phyloP scores from a whole-genome alignment of 2,329 filamentous ascomycete species.

The Thelonectria blattea region DNA sequence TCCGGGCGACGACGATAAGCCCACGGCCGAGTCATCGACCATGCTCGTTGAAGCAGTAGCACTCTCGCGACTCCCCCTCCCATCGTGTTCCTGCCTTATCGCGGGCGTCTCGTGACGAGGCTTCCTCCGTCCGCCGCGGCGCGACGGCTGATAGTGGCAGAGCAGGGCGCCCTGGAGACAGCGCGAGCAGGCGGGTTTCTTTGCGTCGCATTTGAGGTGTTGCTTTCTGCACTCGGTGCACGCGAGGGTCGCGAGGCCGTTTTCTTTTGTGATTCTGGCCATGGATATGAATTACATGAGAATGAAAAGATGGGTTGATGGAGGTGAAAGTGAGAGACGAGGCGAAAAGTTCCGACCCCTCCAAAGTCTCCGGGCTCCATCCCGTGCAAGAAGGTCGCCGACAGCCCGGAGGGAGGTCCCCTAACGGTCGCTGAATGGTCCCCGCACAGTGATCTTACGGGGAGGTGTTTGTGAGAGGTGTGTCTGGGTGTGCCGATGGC shows the following conservation, averaged over 20 bases:
- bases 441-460: background rate
- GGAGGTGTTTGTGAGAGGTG: too few species aligned
- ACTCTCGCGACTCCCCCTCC: background rate
- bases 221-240: conserved; percentile 33
- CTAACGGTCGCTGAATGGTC: too few species aligned
- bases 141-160: conserved; percentile 33
- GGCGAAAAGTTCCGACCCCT: background rate
- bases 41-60: background rate
- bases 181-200: conserved; percentile 29
- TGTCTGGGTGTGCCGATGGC: too few species aligned
- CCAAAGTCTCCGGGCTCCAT: background rate
- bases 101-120: conserved; percentile 1
- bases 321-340: background rate
- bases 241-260: conserved; percentile 18
- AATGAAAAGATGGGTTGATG: too few species aligned
- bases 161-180: conserved; percentile 18
- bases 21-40: background rate
- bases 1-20: background rate
- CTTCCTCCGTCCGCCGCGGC: conserved; percentile 30
- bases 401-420: background rate
- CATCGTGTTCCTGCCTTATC: background rate
- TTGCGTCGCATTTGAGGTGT: conserved; percentile 35
- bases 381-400: background rate
- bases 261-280: conserved; percentile 2
- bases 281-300: background rate